A percentile compares a stretch with the other conserved stretches of the same genome.
phyloP scores from a whole-genome alignment of 2,329 filamentous ascomycete genomes.

The Fusarium multiceps region DNA sequence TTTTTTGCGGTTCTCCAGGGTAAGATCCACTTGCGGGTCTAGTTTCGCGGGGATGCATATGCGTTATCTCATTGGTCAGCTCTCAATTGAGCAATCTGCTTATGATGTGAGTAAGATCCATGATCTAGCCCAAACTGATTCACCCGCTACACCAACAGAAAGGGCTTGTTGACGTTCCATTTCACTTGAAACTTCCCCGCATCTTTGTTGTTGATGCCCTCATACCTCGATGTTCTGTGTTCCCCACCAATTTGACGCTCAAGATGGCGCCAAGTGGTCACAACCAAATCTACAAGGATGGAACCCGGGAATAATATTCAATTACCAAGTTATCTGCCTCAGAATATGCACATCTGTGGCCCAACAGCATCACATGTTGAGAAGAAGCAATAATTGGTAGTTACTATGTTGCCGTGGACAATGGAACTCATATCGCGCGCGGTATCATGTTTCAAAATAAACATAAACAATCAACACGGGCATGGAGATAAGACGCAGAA shows the following conservation, averaged over 20 bases:
- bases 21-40: slow-evolving; percentile 22
- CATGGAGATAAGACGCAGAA: slow-evolving; percentile 28
- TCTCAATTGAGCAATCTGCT: not conserved
- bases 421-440: slow-evolving; percentile 26
- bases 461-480: slow-evolving; percentile 35
- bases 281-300: slow-evolving; percentile 7
- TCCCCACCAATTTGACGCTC: not conserved
- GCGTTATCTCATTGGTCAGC: slow-evolving; percentile 31
- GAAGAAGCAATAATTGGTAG: slow-evolving; percentile 15
- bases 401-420: slow-evolving; percentile 26
- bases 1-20: slow-evolving; percentile 23
- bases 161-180: slow-evolving; percentile 7
- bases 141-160: slow-evolving; percentile 6
- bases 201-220: slow-evolving; percentile 26
- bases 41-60: slow-evolving; percentile 35
- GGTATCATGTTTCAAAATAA: slow-evolving; percentile 22
- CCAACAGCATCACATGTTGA: slow-evolving; percentile 25
- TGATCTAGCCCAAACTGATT: slow-evolving; percentile 12
- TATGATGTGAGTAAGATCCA: slow-evolving; percentile 14
- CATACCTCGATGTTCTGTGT: slow-evolving; percentile 2
- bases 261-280: not conserved
- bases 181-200: slow-evolving; percentile 33
- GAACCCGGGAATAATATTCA: not conserved
- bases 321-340: not conserved
- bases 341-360: slow-evolving; percentile 19